Evolutionary conservation across 495 filamentous ascomycete genomes (phyloP).

Genomic region (Astrocystis sublimbata): DNA sequence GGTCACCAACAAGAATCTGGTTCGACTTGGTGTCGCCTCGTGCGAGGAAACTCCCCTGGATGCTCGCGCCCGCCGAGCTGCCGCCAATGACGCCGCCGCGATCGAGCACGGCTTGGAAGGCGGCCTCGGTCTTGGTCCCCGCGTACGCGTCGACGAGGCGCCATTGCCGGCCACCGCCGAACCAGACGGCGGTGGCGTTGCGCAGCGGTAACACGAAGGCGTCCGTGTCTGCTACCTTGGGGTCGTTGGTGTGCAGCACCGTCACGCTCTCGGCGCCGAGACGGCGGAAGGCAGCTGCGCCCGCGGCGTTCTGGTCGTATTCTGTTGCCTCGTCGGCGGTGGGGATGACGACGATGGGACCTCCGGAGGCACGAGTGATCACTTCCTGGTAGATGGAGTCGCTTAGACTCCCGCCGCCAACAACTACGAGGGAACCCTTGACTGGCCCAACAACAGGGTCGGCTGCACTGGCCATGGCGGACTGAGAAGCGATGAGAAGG

Average conservation of each 20-base stretch:
- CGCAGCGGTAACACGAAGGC: conserved; percentile 33
- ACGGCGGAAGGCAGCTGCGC: conserved; percentile 31
- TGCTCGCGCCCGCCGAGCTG: conserved; percentile 37
- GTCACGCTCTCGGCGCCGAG: conserved; percentile 37
- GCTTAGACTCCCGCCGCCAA: conserved; percentile 36
- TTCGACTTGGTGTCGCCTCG: conserved; percentile 36
- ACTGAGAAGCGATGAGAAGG: conserved; percentile 8
- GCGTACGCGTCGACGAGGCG: conserved; percentile 39
- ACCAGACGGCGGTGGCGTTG: conserved; percentile 33
- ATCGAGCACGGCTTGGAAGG: conserved; percentile 33
- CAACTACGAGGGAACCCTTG: conserved; percentile 36
- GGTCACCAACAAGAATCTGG: conserved; percentile 34
- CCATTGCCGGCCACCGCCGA: conserved; percentile 37
- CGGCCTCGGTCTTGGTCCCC: conserved; percentile 33
- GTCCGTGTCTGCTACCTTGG: conserved; percentile 32
- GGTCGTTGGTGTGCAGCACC: conserved; percentile 38
- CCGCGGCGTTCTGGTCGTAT: conserved; percentile 34
- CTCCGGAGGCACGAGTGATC: conserved; percentile 44
- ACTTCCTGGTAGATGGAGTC: conserved; percentile 49
- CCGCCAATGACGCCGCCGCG: conserved; percentile 35
- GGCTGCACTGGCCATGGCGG: not conserved
- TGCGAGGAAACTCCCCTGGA: conserved; percentile 37
- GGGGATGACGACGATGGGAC: conserved; percentile 52
- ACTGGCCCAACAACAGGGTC: conserved; percentile 28
- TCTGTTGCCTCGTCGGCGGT: conserved; percentile 31